Conservation (phyloP, 2,329 filamentous ascomycete genomes). For the Fusarium luffae region DNA sequence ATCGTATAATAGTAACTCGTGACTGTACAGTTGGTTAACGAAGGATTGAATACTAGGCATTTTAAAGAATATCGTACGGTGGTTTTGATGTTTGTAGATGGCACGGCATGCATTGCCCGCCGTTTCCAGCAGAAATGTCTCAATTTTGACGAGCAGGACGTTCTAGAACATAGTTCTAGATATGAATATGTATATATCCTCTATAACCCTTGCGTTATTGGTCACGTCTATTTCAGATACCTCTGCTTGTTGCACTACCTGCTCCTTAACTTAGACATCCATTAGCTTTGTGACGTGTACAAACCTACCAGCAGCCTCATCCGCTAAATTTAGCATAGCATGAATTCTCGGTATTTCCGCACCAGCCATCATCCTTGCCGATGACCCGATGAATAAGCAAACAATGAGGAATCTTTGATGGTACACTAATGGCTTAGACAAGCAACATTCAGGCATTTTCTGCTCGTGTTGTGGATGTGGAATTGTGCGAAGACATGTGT, state of each 20-base stretch:
- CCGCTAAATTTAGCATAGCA: conserved; percentile 9
- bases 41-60: background rate
- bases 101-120: background rate
- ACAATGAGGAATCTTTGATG: background rate
- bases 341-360: background rate
- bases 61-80: background rate
- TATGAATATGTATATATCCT: background rate
- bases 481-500: background rate
- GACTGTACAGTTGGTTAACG: no score
- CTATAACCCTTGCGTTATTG: background rate
- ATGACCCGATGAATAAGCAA: background rate
- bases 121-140: background rate
- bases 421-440: no score
- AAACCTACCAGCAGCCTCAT: background rate
- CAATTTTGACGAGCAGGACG: background rate
- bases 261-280: background rate
- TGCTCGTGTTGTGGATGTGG: background rate
- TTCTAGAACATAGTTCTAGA: background rate
- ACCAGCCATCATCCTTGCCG: background rate
- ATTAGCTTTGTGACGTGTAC: background rate
- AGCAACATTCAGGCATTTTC: background rate
- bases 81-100: background rate
- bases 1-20: background rate
- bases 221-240: background rate
- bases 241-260: background rate